Evolutionary conservation across 768 basidiomycete genomes (phyloP).

Genomic region (Holtermannia corniformis): DNA sequence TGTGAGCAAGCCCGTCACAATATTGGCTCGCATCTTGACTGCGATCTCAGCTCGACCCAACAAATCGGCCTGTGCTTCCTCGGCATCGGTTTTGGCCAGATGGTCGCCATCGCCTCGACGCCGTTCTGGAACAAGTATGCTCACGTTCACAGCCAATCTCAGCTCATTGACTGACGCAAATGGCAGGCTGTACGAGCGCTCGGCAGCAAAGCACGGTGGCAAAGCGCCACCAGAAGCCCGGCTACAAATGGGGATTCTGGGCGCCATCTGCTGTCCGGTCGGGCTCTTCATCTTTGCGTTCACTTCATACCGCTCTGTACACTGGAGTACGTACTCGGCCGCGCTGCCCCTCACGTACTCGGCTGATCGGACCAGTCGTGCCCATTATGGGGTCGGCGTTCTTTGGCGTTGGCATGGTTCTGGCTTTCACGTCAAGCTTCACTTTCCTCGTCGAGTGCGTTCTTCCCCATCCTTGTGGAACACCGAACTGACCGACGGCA

Average conservation of each 20-base stretch:
- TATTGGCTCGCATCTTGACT: no score
- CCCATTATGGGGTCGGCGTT: constrained; percentile 47
- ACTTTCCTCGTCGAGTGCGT: constrained; percentile 43
- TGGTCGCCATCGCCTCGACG: constrained; percentile 30
- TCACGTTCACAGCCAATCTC: not conserved
- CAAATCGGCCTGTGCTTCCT: constrained; percentile 48
- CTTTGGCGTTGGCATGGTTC: constrained; percentile 53
- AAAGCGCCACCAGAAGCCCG: constrained; percentile 56
- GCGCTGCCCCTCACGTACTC: not conserved
- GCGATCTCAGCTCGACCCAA: constrained; percentile 35
- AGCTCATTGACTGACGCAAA: constrained; percentile 5
- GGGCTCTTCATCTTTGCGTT: constrained; percentile 54
- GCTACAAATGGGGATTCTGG: constrained; percentile 58
- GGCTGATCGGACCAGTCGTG: no score
- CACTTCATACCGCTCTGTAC: constrained; percentile 47
- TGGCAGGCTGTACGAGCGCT: constrained; percentile 11
- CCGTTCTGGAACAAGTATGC: constrained; percentile 35
- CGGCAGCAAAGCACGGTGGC: constrained; percentile 14
- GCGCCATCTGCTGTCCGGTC: constrained; percentile 58
- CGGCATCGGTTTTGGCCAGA: constrained; percentile 49
- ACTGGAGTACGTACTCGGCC: constrained; percentile 39
- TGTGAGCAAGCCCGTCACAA: constrained; percentile 41
- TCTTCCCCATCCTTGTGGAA: not conserved
- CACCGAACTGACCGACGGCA: not conserved
- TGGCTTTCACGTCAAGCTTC: constrained; percentile 47